These are phyloP conservation scores for Metschnikowia colocasiae DNA, from an alignment of 805 yeast species.

Conservation along the genomic window DNA sequence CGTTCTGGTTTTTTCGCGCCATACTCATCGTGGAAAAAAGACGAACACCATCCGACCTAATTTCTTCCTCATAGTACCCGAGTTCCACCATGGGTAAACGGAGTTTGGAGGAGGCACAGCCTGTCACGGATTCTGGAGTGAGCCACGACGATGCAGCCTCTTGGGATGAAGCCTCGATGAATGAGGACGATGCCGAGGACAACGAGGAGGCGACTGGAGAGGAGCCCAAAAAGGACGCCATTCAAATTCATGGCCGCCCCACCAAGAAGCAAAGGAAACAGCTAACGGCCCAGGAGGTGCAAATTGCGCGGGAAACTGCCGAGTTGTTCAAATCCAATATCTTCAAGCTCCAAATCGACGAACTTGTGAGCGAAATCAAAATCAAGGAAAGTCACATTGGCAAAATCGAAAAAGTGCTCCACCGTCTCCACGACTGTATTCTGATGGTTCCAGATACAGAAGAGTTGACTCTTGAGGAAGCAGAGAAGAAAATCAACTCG, in stretches of 20 bases:
- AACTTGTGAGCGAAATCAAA: slow-evolving; percentile 74
- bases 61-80: background rate
- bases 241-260: slow-evolving; percentile 17
- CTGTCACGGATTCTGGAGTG: background rate
- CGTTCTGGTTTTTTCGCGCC: slow-evolving; percentile 3
- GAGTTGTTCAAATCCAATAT: slow-evolving; percentile 93
- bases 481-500: slow-evolving; percentile 48
- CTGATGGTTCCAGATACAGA: slow-evolving; percentile 55
- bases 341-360: slow-evolving; percentile 93
- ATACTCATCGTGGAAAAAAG: slow-evolving; percentile 6
- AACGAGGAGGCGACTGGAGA: slow-evolving; percentile 3
- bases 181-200: slow-evolving; percentile 12
- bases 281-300: slow-evolving; percentile 76
- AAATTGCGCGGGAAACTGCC: slow-evolving; percentile 88
- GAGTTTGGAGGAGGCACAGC: slow-evolving; percentile 3
- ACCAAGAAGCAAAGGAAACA: slow-evolving; percentile 37
- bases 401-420: slow-evolving; percentile 70
- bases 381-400: slow-evolving; percentile 65
- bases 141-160: background rate
- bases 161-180: background rate
- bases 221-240: slow-evolving; percentile 2
- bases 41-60: background rate
- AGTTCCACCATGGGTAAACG: slow-evolving; percentile 3
- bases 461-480: slow-evolving; percentile 53
- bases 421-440: slow-evolving; percentile 64